Conservation (phyloP, 345 rosid species). For the Garcia nutans region DNA sequence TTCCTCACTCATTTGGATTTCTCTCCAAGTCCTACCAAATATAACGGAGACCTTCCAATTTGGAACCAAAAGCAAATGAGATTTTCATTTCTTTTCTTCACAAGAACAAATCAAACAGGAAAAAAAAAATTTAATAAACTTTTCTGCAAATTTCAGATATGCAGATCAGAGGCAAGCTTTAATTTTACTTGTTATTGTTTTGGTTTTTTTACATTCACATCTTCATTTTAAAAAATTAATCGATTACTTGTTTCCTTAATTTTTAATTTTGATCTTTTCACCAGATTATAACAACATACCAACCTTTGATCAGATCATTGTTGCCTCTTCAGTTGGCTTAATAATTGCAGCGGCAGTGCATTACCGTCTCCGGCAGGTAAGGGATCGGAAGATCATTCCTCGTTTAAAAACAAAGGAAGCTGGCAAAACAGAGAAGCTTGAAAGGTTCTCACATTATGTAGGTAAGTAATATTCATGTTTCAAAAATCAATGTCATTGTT, state of each 20-base stretch:
- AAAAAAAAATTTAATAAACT: too few species aligned
- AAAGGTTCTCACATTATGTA: conserved; percentile 75
- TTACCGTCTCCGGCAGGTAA: conserved; percentile 43
- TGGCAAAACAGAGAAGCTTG: conserved; percentile 51
- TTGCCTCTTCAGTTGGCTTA: conserved; percentile 66
- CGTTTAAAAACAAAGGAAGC: conserved; percentile 42
- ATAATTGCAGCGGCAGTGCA: conserved; percentile 64
- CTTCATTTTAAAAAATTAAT: neutral
- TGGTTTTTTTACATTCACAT: neutral
- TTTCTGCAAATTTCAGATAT: neutral
- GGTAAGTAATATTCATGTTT: conserved; percentile 35
- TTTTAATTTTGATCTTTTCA: neutral
- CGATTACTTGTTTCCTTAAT: neutral
- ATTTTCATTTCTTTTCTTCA: neutral
- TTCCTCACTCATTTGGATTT: neutral
- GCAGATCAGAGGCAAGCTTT: neutral
- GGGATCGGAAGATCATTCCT: conserved; percentile 65
- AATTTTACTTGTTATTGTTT: neutral
- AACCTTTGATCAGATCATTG: conserved; percentile 51
- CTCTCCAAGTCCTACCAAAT: neutral
- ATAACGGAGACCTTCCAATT: neutral
- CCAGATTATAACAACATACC: conserved; percentile 47
- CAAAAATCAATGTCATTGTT: too few species aligned
- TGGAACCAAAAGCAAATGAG: neutral
- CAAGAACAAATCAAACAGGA: neutral